phyloP scores from a whole-genome alignment of 768 basidiomycete species.

The Daedaleopsis sinensis region DNA sequence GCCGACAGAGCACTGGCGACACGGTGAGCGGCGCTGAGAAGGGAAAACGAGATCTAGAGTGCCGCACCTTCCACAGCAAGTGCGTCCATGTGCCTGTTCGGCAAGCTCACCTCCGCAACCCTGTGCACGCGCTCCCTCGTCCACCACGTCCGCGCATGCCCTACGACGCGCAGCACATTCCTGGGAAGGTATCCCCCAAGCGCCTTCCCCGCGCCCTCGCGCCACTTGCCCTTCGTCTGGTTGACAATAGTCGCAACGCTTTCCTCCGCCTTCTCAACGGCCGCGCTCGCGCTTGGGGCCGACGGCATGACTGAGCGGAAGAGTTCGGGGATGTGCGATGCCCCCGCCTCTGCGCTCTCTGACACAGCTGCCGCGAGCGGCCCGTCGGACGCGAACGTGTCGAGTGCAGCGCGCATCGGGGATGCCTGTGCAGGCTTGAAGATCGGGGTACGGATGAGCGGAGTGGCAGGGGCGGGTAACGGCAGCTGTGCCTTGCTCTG shows the following conservation, averaged over 20 bases:
- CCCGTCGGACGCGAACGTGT: constrained; percentile 62
- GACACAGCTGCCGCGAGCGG: constrained; percentile 42
- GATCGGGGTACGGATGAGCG: constrained; percentile 43
- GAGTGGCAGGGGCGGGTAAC: constrained; percentile 40
- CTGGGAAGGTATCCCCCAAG: constrained; percentile 35
- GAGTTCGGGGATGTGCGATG: constrained; percentile 51
- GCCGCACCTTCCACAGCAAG: constrained; percentile 60
- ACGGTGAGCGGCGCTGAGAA: neutral
- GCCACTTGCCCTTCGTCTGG: constrained; percentile 20
- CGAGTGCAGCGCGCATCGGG: constrained; percentile 54
- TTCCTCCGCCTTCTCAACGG: constrained; percentile 32
- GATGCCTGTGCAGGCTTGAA: constrained; percentile 49
- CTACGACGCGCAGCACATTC: constrained; percentile 30
- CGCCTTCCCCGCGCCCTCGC: constrained; percentile 10
- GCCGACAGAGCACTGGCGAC: constrained; percentile 59
- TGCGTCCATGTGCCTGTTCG: constrained; percentile 64
- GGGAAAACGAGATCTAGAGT: neutral
- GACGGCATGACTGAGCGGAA: constrained; percentile 44
- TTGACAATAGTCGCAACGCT: constrained; percentile 21
- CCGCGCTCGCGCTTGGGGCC: constrained; percentile 20
- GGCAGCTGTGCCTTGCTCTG: constrained; percentile 38
- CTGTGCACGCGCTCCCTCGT: constrained; percentile 53
- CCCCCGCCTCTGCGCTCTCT: constrained; percentile 51
- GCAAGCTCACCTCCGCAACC: constrained; percentile 55
- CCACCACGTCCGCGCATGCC: constrained; percentile 54